Percentiles rank a stretch among this genome's conserved stretches.
phyloP scores from a whole-genome alignment of 306 rosid genomes.

The Medicago ruthenica region DNA sequence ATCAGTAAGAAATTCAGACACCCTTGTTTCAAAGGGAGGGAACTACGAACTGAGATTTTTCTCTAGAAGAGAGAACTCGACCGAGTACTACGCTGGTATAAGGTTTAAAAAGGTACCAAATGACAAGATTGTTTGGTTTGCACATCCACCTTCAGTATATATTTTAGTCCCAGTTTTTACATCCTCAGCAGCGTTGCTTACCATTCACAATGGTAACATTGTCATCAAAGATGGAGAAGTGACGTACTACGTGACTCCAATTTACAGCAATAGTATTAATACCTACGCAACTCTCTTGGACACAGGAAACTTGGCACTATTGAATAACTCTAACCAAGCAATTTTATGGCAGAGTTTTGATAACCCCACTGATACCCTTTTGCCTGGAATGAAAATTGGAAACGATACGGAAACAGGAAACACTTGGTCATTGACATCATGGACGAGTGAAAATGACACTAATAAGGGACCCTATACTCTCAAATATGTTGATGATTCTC shows the following conservation, averaged over 20 bases:
- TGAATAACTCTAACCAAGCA: background rate
- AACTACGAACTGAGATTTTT: conserved; percentile 32
- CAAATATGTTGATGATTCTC: background rate
- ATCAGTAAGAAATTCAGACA: background rate
- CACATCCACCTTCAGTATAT: too few relatives aligned
- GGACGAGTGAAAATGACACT: conserved; percentile 20
- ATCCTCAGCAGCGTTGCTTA: conserved; percentile 1
- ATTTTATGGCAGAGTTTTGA: conserved; percentile 45
- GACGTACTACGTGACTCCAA: background rate
- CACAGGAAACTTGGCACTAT: conserved; percentile 33
- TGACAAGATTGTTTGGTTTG: conserved; percentile 40
- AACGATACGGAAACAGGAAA: rapidly evolving
- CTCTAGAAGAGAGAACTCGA: background rate
- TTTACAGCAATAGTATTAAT: background rate
- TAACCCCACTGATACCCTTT: background rate
- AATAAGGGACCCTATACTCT: conserved; percentile 30
- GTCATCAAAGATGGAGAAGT: background rate
- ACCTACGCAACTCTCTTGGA: conserved; percentile 31
- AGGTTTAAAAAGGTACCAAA: background rate
- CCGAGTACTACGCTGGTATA: conserved; percentile 38
- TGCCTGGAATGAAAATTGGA: conserved; percentile 9
- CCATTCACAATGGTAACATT: conserved; percentile 17
- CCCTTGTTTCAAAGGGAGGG: conserved; percentile 2
- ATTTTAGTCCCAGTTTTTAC: too few relatives aligned
- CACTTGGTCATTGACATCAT: conserved; percentile 17